Evolutionary conservation across 768 basidiomycete genomes (phyloP), one percentile per base, ranked within the genome.

Genomic region (Rossbeevera mucosa): DNA sequence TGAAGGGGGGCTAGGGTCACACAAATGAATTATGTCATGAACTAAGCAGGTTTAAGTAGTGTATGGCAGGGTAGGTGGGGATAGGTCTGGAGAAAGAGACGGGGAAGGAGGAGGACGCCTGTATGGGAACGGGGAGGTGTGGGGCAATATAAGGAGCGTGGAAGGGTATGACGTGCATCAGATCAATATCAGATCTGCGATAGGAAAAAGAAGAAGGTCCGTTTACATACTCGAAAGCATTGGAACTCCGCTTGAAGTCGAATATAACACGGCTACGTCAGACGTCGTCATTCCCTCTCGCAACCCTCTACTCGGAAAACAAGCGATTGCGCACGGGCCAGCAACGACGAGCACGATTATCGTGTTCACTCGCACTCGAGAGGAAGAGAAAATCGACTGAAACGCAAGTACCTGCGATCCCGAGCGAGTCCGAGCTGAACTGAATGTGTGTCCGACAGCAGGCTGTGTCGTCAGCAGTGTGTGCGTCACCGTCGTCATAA

Each of bases 211-310:
- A 55, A 53, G 53, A 47, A 28, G 42, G 31, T 44, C 9, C 28
- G 44, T 45, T 45, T 45, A 31, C 28, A 21, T 12, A 16, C 36
- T n/a, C 28, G 44, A 13, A 41, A 36, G 12, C 20, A 64, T 67
- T 72, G 53, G 72, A 74, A 58, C 72, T 72, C 71, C 71, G 71
- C 72, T 54, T 66, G 63, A 73, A 72, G 71, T 74, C 59, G 65
- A 72, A 72, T 71, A 72, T 70, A 64, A 64, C 67, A 65, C 69
- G 65, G 63, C 72, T 74, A 72, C 71, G 71, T 72, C 71, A 72
- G 71, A 72, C 66, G 62, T 72, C 71, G 71, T 72, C 71, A 72
- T 72, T 56, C 56, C 57, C 61, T 59, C 59, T 70, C 52, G 64
- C 64, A 61, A 67, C 71, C 66, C 64, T 59, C 66, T 52, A 56